Conservation (phyloP, 176 grass and related monocot species). For the Lolium multiflorum region DNA sequence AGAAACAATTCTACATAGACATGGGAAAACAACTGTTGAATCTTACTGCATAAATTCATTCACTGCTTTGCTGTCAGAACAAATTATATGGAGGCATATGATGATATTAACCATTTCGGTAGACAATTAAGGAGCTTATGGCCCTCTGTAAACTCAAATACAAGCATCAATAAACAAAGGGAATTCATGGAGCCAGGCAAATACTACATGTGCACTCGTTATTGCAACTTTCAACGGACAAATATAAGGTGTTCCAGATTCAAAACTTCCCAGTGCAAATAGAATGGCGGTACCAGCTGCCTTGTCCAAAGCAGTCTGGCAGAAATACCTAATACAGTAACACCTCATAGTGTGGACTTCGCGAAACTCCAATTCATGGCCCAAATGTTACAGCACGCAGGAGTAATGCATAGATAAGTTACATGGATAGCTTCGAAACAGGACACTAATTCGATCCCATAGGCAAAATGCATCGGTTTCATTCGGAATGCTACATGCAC, state of each 20-base stretch:
- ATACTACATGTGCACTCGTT: neutral
- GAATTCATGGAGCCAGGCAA: neutral
- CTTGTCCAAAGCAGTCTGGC: neutral
- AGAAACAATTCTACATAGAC: neutral
- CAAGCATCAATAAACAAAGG: neutral
- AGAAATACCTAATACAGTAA: neutral
- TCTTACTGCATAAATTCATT: neutral
- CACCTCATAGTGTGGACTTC: neutral
- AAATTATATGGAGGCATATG: neutral
- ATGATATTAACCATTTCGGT: neutral
- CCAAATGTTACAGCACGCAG: neutral
- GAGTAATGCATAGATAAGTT: neutral
- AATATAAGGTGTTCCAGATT: neutral
- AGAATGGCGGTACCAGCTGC: neutral
- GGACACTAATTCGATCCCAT: neutral
- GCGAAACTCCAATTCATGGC: neutral
- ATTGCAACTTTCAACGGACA: neutral
- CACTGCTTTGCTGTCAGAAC: neutral
- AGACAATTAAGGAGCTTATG: neutral
- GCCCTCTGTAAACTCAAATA: neutral
- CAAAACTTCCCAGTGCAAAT: neutral
- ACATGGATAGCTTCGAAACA: neutral
- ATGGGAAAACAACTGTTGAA: no score
- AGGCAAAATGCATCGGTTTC: neutral
- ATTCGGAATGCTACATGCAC: neutral